Percentiles rank a stretch among this genome's conserved stretches.
These are phyloP conservation scores for Boletus subparvulus DNA, from an alignment of 768 basidiomycete species.

Conservation along the genomic window DNA sequence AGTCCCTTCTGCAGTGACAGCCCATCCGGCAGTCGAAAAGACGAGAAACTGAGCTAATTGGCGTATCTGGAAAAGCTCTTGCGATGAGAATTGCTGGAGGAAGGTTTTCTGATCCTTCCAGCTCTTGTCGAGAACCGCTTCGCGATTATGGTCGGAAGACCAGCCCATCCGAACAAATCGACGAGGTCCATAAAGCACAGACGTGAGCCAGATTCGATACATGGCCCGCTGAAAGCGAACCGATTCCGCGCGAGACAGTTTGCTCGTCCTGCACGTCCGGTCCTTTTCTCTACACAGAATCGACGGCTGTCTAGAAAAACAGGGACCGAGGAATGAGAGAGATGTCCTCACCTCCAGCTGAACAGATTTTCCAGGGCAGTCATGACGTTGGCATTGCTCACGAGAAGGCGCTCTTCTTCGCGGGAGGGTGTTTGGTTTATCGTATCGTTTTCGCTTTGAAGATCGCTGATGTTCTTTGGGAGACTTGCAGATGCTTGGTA, in stretches of 20 bases:
- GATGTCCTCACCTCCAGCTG: constrained; percentile 36
- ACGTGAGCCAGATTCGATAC: constrained; percentile 30
- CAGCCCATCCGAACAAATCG: neutral
- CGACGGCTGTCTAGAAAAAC: neutral
- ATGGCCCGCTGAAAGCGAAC: constrained; percentile 28
- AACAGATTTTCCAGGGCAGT: constrained; percentile 36
- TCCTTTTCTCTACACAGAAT: constrained; percentile 28
- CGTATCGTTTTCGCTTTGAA: constrained; percentile 10
- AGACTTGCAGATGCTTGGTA: neutral
- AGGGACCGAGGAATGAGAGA: too few species aligned
- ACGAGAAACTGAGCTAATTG: neutral
- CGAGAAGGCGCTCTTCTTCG: constrained; percentile 23
- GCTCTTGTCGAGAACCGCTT: neutral
- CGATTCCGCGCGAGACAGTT: constrained; percentile 32
- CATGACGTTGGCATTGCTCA: constrained; percentile 23
- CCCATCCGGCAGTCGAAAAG: neutral
- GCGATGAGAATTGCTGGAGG: neutral
- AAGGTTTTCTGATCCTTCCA: neutral
- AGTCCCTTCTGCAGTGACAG: neutral
- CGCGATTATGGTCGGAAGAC: too few species aligned
- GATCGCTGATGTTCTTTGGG: neutral
- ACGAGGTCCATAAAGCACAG: constrained; percentile 9
- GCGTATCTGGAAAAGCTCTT: constrained; percentile 4
- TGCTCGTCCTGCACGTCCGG: constrained; percentile 27
- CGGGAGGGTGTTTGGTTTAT: constrained; percentile 17